Conservation (phyloP, 2,329 filamentous ascomycete genomes). For the Sclerotinia spermophila region DNA sequence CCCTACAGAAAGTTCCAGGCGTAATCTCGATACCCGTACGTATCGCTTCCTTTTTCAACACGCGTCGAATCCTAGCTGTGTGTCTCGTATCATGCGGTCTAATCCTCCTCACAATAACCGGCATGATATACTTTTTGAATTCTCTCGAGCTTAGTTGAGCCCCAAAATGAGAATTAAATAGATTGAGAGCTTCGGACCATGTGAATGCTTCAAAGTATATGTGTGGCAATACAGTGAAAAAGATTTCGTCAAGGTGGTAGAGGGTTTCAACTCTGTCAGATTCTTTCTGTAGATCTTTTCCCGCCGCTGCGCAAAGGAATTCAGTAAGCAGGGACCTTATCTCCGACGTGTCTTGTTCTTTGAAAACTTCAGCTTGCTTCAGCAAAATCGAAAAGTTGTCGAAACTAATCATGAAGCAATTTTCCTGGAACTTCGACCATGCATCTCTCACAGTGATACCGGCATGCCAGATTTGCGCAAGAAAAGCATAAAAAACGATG, state of each 20-base stretch:
- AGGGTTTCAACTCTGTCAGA: no score
- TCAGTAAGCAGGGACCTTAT: no score
- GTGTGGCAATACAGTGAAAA: neutral
- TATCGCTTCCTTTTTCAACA: neutral
- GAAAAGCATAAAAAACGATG: neutral
- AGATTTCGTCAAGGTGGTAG: neutral
- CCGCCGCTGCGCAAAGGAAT: no score
- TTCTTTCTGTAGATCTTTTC: neutral
- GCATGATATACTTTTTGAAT: neutral
- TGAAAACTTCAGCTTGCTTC: neutral
- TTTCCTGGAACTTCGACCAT: neutral
- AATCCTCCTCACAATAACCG: neutral
- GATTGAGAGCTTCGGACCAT: neutral
- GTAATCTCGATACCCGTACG: neutral
- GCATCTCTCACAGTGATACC: neutral
- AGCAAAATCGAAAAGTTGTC: neutral
- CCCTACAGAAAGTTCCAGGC: neutral
- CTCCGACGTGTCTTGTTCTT: rapidly evolving
- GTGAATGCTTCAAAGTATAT: neutral
- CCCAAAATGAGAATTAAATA: neutral
- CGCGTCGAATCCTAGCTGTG: neutral
- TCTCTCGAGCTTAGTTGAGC: neutral
- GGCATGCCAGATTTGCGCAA: neutral
- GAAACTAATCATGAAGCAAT: neutral
- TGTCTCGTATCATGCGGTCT: neutral